Percentiles rank a stretch among this genome's conserved stretches.
Conservation (phyloP, 2,329 filamentous ascomycete species). For the Ascochyta pisi region DNA sequence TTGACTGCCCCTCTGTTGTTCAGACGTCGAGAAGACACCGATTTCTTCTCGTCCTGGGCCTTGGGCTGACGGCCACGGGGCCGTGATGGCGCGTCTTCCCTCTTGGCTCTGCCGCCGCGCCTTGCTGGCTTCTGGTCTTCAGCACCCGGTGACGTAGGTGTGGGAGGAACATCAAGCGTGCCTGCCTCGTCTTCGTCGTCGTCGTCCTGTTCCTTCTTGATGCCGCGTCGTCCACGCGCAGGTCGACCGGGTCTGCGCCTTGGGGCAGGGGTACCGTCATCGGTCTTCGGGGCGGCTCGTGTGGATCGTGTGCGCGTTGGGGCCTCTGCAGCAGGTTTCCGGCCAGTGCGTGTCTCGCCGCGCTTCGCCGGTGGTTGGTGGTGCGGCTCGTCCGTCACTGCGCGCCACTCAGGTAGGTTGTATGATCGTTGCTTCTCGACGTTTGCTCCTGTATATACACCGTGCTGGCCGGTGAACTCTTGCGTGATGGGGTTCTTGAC, state of each 20-base stretch:
- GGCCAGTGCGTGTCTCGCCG: slow-evolving; percentile 70
- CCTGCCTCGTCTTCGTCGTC: slow-evolving; percentile 45
- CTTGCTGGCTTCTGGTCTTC: slow-evolving; percentile 46
- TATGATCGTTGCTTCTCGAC: slow-evolving; percentile 96
- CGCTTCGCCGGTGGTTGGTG: slow-evolving; percentile 92
- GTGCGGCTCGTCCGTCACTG: slow-evolving; percentile 90
- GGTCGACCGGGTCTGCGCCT: slow-evolving; percentile 61
- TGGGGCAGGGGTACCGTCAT: slow-evolving; percentile 43
- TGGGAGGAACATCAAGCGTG: slow-evolving; percentile 48
- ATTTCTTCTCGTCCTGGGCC: slow-evolving; percentile 58
- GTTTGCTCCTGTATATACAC: slow-evolving; percentile 95
- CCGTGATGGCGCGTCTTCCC: slow-evolving; percentile 60
- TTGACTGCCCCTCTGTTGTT: slow-evolving; percentile 80
- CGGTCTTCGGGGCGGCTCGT: slow-evolving; percentile 39
- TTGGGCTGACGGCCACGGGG: slow-evolving; percentile 60
- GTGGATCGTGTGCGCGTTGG: slow-evolving; percentile 44
- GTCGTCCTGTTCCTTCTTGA: slow-evolving; percentile 36
- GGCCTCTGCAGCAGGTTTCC: slow-evolving; percentile 50
- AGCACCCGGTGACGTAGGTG: slow-evolving; percentile 53
- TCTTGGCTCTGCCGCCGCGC: slow-evolving; percentile 35
- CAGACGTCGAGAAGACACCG: slow-evolving; percentile 85
- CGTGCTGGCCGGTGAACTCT: slow-evolving; percentile 94
- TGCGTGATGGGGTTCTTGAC: slow-evolving; percentile 98
- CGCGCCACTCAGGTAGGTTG: slow-evolving; percentile 95
- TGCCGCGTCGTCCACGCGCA: slow-evolving; percentile 36